Conservation (phyloP, 2,329 filamentous ascomycete genomes). For the Curvularia hawaiiensis region DNA sequence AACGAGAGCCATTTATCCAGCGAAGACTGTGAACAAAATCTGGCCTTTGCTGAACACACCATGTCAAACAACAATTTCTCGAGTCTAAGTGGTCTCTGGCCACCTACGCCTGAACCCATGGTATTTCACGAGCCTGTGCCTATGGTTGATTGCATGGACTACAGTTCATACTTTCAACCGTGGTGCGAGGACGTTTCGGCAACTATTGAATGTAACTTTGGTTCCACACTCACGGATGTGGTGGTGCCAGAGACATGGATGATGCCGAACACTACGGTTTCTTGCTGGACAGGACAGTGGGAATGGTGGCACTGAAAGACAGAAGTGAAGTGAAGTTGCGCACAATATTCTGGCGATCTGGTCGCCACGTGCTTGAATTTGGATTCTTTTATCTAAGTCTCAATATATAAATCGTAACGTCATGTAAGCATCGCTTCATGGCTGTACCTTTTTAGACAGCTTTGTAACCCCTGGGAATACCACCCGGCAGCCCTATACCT, state of each 20-base stretch:
- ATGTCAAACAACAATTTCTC: conserved; percentile 21
- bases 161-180: conserved; percentile 25
- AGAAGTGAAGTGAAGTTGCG: not conserved
- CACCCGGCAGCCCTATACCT: conserved; percentile 22
- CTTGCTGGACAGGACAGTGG: no score
- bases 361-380: not conserved
- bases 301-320: no score
- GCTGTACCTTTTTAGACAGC: not conserved
- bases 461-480: no score
- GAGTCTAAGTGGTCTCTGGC: conserved; percentile 12
- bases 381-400: not conserved
- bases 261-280: not conserved
- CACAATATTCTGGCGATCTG: not conserved
- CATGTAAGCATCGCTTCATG: not conserved
- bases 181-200: conserved; percentile 34
- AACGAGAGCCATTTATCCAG: conserved; percentile 35
- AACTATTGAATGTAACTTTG: conserved; percentile 19
- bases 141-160: conserved; percentile 26
- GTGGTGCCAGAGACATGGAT: not conserved
- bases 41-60: conserved; percentile 22
- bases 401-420: conserved; percentile 1
- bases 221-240: not conserved
- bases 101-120: conserved; percentile 38
- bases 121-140: conserved; percentile 29
- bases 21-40: conserved; percentile 30